These are phyloP conservation scores for Leersia perrieri DNA, from an alignment of 176 grass and related monocot species.

Conservation along the genomic window DNA sequence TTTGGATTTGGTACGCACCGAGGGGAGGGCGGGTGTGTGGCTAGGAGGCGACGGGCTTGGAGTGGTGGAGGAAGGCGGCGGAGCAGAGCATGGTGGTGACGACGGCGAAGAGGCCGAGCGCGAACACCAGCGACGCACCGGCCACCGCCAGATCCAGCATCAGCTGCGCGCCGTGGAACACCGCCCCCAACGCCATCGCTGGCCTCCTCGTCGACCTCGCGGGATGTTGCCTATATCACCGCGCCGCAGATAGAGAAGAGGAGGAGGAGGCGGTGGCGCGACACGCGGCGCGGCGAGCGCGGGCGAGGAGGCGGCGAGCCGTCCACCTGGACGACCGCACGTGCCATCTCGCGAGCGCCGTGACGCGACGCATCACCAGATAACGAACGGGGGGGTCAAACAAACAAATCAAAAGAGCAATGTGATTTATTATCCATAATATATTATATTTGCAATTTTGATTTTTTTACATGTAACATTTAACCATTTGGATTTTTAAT, in stretches of 20 bases:
- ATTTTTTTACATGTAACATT: too few relatives aligned
- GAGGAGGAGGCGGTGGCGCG: conserved; percentile 3
- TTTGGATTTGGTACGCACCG: conserved; percentile 23
- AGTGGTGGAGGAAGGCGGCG: conserved; percentile 73
- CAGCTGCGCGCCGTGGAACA: conserved; percentile 59
- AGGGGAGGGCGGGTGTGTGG: conserved; percentile 12
- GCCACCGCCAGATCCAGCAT: conserved; percentile 81
- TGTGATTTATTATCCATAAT: too few relatives aligned
- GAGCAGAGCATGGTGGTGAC: conserved; percentile 71
- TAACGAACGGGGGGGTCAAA: too few relatives aligned
- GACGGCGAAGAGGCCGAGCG: conserved; percentile 68
- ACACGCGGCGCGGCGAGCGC: conserved; percentile 38
- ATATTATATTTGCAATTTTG: too few relatives aligned
- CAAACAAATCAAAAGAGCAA: too few relatives aligned
- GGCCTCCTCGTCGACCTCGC: background rate
- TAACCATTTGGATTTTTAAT: too few relatives aligned
- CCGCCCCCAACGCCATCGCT: conserved; percentile 38
- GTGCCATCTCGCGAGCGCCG: conserved; percentile 12
- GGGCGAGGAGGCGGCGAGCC: conserved; percentile 26
- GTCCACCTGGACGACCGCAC: conserved; percentile 33
- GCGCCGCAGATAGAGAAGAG: background rate
- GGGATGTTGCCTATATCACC: conserved; percentile 24
- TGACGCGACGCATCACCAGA: background rate
- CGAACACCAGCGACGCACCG: conserved; percentile 66
- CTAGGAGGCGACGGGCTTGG: conserved; percentile 51